These are phyloP conservation scores for Condylostoma magnum DNA, from an alignment of 169 alveolate species.

Conservation along the genomic window DNA sequence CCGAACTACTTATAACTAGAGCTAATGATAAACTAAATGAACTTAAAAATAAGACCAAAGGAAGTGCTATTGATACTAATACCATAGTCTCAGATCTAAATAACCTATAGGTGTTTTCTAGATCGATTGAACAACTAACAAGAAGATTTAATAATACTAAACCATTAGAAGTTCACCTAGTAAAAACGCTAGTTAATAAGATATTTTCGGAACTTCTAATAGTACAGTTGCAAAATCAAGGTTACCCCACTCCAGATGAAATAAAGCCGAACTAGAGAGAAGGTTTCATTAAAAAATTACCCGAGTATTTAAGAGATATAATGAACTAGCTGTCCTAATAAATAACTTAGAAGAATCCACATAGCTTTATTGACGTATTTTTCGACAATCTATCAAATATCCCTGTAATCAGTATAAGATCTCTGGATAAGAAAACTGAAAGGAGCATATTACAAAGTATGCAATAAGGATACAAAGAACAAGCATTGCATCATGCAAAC, in stretches of 20 bases:
- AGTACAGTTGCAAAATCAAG: neutral
- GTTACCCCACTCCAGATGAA: neutral
- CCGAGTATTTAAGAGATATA: conserved; percentile 7
- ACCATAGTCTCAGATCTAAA: neutral
- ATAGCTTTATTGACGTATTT: conserved; percentile 6
- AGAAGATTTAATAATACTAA: conserved; percentile 2
- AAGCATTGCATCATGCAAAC: too few relatives aligned
- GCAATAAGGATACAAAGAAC: neutral
- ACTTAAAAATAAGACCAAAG: neutral
- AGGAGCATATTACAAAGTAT: conserved; percentile 1
- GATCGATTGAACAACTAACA: neutral
- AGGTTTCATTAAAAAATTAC: neutral
- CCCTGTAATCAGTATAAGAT: conserved; percentile 1
- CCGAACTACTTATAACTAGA: conserved; percentile 6
- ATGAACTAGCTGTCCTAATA: neutral
- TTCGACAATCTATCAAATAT: conserved; percentile 18
- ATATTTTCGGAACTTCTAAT: conserved; percentile 11
- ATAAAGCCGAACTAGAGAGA: conserved; percentile 1
- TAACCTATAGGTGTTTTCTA: neutral
- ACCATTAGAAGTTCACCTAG: conserved; percentile 10
- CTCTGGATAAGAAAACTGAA: conserved; percentile 29
- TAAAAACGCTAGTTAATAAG: neutral
- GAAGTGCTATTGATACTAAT: neutral
- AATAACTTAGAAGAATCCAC: conserved; percentile 2
- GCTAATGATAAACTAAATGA: neutral